phyloP scores from a whole-genome alignment of 2,329 filamentous ascomycete genomes.

The Aspergillus calidoustus region DNA sequence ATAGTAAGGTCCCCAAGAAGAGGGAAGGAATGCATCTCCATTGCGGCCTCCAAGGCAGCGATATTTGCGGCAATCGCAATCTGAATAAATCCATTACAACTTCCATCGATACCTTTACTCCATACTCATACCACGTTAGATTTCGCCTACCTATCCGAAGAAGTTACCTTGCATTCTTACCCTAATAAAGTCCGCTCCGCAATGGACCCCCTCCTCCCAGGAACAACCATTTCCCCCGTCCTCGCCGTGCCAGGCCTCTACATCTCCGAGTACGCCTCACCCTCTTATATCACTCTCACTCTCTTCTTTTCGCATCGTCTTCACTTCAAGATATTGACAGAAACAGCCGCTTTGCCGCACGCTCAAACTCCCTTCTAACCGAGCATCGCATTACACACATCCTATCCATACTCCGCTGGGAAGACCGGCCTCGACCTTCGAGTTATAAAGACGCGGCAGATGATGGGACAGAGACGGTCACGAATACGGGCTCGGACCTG shows the following conservation, averaged over 20 bases:
- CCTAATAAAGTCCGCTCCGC: neutral
- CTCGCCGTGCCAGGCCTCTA: constrained; percentile 5
- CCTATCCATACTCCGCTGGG: constrained; percentile 8
- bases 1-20: neutral
- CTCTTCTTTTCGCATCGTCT: neutral
- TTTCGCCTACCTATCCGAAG: neutral
- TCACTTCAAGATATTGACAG: neutral
- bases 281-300: neutral
- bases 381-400: constrained; percentile 9
- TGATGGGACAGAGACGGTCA: neutral
- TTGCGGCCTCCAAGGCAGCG: neutral
- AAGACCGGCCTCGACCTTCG: neutral
- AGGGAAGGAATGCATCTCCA: neutral
- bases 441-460: neutral
- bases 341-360: constrained; percentile 1
- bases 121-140: neutral
- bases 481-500: too few relatives aligned
- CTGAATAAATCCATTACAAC: neutral
- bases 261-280: constrained; percentile 13
- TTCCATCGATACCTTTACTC: neutral
- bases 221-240: neutral
- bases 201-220: neutral
- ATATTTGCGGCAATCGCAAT: neutral
- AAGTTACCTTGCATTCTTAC: neutral
- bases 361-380: neutral